Evolutionary conservation across 768 basidiomycete species (phyloP), one percentile per base, ranked within the genome.

Genomic region (Phlebiopsis gigantea): DNA sequence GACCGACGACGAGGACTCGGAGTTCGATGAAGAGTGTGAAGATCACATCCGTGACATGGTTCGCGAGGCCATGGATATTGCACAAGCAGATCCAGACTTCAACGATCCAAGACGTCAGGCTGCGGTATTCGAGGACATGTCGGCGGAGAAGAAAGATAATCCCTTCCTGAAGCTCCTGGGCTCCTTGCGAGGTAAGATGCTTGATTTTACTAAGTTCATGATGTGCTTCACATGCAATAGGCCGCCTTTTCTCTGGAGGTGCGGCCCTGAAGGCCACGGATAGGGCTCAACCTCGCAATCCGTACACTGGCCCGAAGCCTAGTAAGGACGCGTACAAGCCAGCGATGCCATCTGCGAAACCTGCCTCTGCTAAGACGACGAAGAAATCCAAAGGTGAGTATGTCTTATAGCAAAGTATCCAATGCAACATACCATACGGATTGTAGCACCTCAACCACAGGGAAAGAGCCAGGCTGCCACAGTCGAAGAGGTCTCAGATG

Each of bases 161-260:
- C 87, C 89, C 0, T 91, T 93, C 68, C 68, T 92, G 63, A 90
- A 85, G 66, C 69, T 91, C 31, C 73, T 93, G 60, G 84, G 85
- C 31, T 85, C 87, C 14, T 67, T 93, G 56, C 78, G 85, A 80
- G 90, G 90, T 84, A 9, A 3, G 54, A 31, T 70, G 59, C n/a
- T n/a, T n/a, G n/a, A n/a, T 49, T 3, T 2, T 53, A 6, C 17
- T 2, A n/a, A 1, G 41, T 21, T 49, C 24, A 28, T 57, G 19
- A 24, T 49, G n/a, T n/a, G n/a, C 10, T 31, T 24, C 15, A 19
- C 17, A 9, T 29, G 29, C 10, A 1, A 9, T 29, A 89, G 88
- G 88, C 8, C 85, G 88, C 15, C 77, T 88, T 77, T 87, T 84
- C 62, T 73, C 74, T 44, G 67, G 76, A 14, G 73, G 73, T 53